These are phyloP conservation scores for Alternaria hordeiaustralica DNA, from an alignment of 2,329 filamentous ascomycete species.

Conservation along the genomic window DNA sequence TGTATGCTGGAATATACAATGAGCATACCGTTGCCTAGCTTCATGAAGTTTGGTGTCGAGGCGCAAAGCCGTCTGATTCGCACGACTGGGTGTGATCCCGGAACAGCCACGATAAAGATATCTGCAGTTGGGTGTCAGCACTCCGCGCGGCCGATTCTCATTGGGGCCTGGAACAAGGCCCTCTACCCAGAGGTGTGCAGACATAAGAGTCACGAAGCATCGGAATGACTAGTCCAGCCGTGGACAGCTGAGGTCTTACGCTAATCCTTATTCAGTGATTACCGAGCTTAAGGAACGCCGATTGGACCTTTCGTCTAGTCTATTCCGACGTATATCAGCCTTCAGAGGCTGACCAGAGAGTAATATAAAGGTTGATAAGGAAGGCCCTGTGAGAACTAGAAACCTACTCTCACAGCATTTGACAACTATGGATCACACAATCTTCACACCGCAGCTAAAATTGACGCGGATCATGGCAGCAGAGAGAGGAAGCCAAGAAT, in stretches of 20 bases:
- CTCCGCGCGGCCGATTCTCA: neutral
- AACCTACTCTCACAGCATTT: neutral
- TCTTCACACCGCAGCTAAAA: slow-evolving; percentile 40
- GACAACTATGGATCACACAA: slow-evolving; percentile 29
- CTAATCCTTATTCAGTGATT: slow-evolving; percentile 3
- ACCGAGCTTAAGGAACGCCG: slow-evolving; percentile 11
- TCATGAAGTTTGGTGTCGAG: neutral
- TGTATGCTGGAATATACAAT: neutral
- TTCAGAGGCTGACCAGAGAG: neutral
- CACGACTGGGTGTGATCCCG: neutral
- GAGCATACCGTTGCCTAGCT: neutral
- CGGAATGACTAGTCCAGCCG: slow-evolving; percentile 7
- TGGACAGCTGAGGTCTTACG: neutral
- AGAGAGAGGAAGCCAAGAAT: slow-evolving; percentile 38
- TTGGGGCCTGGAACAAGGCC: neutral
- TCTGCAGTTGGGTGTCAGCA: neutral
- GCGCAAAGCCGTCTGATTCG: neutral
- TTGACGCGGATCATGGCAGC: slow-evolving; percentile 38
- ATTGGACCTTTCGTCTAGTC: neutral
- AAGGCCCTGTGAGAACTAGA: neutral
- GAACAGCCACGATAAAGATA: neutral
- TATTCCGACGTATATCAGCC: slow-evolving; percentile 6
- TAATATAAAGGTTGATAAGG: neutral
- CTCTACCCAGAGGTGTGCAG: neutral
- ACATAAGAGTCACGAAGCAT: neutral